Percentiles rank a stretch among this genome's conserved stretches.
Conservation (phyloP, 169 alveolate species). For the Blepharisma undulans region DNA sequence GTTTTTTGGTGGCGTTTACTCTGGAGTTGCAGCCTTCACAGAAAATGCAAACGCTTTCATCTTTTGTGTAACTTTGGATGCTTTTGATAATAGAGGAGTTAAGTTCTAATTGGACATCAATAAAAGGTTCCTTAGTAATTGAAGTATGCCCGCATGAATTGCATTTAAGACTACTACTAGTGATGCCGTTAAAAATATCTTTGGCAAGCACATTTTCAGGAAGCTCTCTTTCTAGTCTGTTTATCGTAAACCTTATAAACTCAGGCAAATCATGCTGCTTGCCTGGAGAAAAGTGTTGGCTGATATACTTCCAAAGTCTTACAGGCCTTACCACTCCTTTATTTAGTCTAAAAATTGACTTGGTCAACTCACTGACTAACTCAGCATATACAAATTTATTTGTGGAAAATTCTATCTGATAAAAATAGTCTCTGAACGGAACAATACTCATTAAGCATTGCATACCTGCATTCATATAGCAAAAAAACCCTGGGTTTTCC, state of each 20-base stretch:
- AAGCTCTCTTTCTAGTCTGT: conserved; percentile 3
- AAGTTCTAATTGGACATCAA: conserved; percentile 28
- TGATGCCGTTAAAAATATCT: not conserved
- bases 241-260: conserved; percentile 8
- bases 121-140: conserved; percentile 7
- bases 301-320: not conserved
- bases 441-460: conserved; percentile 29
- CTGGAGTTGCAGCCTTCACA: not conserved
- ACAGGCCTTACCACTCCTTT: not conserved
- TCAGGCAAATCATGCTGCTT: conserved; percentile 35
- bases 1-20: not conserved
- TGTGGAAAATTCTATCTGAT: not conserved
- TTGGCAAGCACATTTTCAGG: not conserved
- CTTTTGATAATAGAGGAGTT: not conserved
- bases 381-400: not conserved
- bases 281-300: not conserved
- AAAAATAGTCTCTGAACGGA: not conserved
- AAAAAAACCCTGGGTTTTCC: conserved; percentile 32
- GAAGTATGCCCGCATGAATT: not conserved
- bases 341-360: not conserved
- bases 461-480: conserved; percentile 35
- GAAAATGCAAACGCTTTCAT: not conserved
- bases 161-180: not conserved
- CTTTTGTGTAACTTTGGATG: conserved; percentile 1
- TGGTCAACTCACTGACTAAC: not conserved